A percentile compares a stretch with the other conserved stretches of the same genome.
These are phyloP conservation scores for Septoria linicola DNA, from an alignment of 2,329 filamentous ascomycete species.

Conservation along the genomic window DNA sequence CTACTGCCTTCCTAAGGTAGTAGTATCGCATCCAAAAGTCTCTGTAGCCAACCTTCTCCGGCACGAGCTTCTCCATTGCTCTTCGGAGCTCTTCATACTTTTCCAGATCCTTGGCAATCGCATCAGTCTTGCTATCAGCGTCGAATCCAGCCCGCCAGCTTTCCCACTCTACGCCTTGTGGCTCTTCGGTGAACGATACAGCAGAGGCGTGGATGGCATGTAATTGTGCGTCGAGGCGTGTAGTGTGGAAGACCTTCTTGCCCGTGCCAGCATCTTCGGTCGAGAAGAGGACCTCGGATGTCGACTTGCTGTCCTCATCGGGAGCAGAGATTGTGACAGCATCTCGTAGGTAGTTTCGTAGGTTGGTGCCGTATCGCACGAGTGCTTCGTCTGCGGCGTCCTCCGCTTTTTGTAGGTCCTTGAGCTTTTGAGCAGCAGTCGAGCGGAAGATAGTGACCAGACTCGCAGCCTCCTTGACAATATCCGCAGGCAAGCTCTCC, in stretches of 20 bases:
- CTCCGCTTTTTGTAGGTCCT: conserved; percentile 86
- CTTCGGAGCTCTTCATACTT: conserved; percentile 80
- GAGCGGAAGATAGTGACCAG: conserved; percentile 69
- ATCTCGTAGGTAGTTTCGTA: conserved; percentile 85
- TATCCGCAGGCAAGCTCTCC: conserved; percentile 50
- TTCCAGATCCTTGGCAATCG: conserved; percentile 77
- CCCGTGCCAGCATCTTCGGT: conserved; percentile 82
- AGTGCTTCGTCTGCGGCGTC: conserved; percentile 95
- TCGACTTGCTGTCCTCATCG: conserved; percentile 44
- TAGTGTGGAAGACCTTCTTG: conserved; percentile 91
- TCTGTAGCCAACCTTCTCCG: conserved; percentile 81
- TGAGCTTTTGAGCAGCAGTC: conserved; percentile 57
- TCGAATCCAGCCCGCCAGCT: conserved; percentile 73
- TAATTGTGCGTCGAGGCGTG: conserved; percentile 89
- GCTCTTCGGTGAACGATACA: conserved; percentile 81
- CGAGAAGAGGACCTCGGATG: conserved; percentile 75
- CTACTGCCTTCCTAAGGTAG: conserved; percentile 86
- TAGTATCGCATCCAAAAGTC: conserved; percentile 96
- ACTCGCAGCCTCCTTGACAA: conserved; percentile 57
- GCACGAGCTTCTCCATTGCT: conserved; percentile 96
- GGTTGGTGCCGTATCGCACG: conserved; percentile 83
- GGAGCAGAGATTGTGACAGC: conserved; percentile 86
- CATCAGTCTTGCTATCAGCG: conserved; percentile 77
- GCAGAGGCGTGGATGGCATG: conserved; percentile 88
- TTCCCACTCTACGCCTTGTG: conserved; percentile 67